Evolutionary conservation across 768 basidiomycete genomes (phyloP).

Genomic region (Symmetrospora coprosmae): DNA sequence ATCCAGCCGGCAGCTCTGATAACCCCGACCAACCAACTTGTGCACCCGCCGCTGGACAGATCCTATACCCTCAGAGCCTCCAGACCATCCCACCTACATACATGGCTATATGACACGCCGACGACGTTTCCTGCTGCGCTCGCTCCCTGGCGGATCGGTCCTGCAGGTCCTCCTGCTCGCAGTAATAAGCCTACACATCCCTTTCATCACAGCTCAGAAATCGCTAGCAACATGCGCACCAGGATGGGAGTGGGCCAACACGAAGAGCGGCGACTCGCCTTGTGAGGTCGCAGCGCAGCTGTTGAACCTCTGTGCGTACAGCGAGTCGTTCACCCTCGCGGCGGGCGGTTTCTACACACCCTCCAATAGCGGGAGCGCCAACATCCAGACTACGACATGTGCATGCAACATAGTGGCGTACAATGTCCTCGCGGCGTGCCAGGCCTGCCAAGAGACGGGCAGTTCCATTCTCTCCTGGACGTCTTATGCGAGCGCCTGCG

Average conservation of each 20-base stretch:
- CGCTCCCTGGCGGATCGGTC: too few relatives aligned
- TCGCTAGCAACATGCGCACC: neutral
- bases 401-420: conserved; percentile 19
- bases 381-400: conserved; percentile 1
- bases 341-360: neutral
- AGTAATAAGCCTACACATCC: too few relatives aligned
- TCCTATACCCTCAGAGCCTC: too few relatives aligned
- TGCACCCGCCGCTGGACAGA: too few relatives aligned
- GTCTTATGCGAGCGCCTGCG: neutral
- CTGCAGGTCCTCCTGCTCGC: too few relatives aligned
- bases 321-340: neutral
- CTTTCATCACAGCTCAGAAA: neutral
- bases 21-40: too few relatives aligned
- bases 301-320: neutral
- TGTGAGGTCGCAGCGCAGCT: conserved; percentile 1
- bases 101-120: too few relatives aligned
- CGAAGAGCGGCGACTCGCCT: neutral
- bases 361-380: neutral
- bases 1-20: too few relatives aligned
- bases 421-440: conserved; percentile 18
- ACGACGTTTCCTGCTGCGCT: too few relatives aligned
- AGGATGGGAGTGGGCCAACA: conserved; percentile 1
- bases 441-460: conserved; percentile 1
- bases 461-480: neutral
- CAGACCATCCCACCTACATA: too few relatives aligned